A percentile compares a stretch with the other conserved stretches of the same genome.
These are phyloP conservation scores for Fusarium anthophilum DNA, from an alignment of 2,329 filamentous ascomycete genomes.

Conservation along the genomic window DNA sequence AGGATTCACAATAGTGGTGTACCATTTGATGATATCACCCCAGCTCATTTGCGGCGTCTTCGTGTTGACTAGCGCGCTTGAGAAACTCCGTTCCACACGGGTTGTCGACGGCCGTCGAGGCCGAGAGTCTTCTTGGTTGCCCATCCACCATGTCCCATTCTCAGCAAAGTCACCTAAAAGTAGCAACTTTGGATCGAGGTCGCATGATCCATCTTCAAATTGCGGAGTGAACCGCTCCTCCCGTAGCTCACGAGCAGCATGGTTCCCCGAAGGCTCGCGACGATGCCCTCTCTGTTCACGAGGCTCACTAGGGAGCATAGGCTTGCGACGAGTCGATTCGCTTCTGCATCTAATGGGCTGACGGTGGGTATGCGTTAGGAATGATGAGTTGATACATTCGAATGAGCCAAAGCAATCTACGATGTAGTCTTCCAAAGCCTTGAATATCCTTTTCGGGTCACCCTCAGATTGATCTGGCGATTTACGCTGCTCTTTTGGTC, in stretches of 20 bases:
- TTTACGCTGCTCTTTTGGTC: constrained; percentile 22
- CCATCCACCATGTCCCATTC: constrained; percentile 86
- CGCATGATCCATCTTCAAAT: constrained; percentile 45
- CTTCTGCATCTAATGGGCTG: constrained; percentile 34
- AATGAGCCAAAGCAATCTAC: constrained; percentile 73
- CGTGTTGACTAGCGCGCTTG: constrained; percentile 22
- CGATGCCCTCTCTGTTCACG: constrained; percentile 33
- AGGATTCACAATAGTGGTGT: constrained; percentile 73
- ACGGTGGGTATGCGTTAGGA: constrained; percentile 61
- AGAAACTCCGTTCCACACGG: constrained; percentile 28
- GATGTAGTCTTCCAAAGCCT: constrained; percentile 81
- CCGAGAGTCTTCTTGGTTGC: constrained; percentile 56
- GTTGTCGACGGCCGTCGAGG: constrained; percentile 28
- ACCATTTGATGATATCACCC: constrained; percentile 77
- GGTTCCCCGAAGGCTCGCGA: constrained; percentile 52
- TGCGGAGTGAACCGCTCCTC: constrained; percentile 30
- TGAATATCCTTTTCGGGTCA: constrained; percentile 73
- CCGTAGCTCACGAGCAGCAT: constrained; percentile 21
- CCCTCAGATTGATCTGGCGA: constrained; percentile 28
- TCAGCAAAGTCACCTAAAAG: constrained; percentile 80
- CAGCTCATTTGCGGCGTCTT: constrained; percentile 78
- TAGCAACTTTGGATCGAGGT: constrained; percentile 79
- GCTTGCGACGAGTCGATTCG: constrained; percentile 43
- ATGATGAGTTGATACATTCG: constrained; percentile 80
- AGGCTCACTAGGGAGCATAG: constrained; percentile 47